A percentile compares a stretch with the other conserved stretches of the same genome.
Evolutionary conservation across 108 stramenopile genomes (phyloP).

Genomic region (Cyclotella choctawhatcheeana): DNA sequence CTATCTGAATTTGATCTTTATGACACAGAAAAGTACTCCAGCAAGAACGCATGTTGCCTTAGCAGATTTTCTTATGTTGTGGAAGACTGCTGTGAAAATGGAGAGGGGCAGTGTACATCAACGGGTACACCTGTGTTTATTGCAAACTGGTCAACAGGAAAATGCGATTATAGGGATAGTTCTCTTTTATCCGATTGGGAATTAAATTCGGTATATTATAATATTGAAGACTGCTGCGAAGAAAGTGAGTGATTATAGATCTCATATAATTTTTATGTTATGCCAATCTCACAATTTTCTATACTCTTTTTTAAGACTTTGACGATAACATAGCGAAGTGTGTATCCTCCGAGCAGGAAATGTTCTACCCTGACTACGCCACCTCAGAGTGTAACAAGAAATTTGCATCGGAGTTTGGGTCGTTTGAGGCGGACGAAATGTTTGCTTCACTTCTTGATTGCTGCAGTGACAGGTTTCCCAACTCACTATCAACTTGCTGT

Average conservation of each 20-base stretch:
- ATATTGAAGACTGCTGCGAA: background rate
- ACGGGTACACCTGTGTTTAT: background rate
- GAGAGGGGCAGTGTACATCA: background rate
- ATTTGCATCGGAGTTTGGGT: background rate
- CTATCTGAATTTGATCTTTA: background rate
- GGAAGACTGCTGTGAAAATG: background rate
- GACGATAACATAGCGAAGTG: background rate
- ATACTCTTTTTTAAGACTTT: slow-evolving; percentile 1
- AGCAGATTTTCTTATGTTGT: background rate
- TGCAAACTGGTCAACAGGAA: background rate
- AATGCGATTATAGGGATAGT: background rate
- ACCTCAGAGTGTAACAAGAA: background rate
- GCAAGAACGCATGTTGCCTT: background rate
- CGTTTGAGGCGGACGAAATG: background rate
- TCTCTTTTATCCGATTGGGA: background rate
- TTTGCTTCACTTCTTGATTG: slow-evolving; percentile 1
- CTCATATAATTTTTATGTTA: too few relatives aligned
- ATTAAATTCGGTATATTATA: background rate
- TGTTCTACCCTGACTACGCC: slow-evolving; percentile 2
- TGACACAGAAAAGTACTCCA: background rate
- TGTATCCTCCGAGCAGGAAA: background rate
- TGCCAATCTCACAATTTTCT: too few relatives aligned
- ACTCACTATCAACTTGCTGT: background rate
- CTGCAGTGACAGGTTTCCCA: background rate
- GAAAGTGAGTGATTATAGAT: slow-evolving; percentile 11